phyloP scores from a whole-genome alignment of 2,329 filamentous ascomycete genomes.

The Alternaria incomplexa region DNA sequence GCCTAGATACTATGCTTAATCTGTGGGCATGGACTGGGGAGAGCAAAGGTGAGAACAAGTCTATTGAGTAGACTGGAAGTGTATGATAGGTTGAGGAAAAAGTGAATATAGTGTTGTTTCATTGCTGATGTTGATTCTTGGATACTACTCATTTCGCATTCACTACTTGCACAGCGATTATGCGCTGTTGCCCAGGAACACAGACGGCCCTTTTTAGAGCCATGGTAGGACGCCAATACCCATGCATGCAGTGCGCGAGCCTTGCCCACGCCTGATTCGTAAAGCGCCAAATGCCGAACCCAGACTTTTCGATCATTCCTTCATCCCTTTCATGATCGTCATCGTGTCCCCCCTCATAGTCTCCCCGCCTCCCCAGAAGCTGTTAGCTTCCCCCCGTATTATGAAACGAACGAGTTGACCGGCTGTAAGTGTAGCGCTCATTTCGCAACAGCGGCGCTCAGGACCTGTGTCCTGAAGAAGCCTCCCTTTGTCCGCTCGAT shows the following conservation, averaged over 20 bases:
- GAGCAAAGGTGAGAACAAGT: background rate
- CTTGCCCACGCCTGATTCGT: slow-evolving; percentile 3
- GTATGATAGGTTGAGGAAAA: background rate
- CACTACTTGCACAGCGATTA: background rate
- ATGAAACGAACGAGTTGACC: background rate
- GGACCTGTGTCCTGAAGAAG: slow-evolving; percentile 97
- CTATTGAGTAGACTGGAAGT: background rate
- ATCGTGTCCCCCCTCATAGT: background rate
- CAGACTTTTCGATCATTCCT: slow-evolving; percentile 1
- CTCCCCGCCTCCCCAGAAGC: slow-evolving; percentile 22
- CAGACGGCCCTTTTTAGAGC: background rate
- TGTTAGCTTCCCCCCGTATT: background rate
- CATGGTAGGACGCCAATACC: background rate
- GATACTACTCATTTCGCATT: background rate
- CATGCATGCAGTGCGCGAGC: slow-evolving; percentile 4
- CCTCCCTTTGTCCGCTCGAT: slow-evolving; percentile 99
- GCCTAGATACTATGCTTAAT: slow-evolving; percentile 44
- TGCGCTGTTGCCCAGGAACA: background rate
- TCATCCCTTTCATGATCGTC: slow-evolving; percentile 4
- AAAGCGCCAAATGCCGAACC: slow-evolving; percentile 3
- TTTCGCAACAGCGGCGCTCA: slow-evolving; percentile 66
- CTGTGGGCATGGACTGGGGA: too few species aligned
- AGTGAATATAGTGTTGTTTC: background rate
- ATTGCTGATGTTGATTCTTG: background rate
- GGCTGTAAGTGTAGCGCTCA: slow-evolving; percentile 30